Percentiles rank a stretch among this genome's conserved stretches.
Evolutionary conservation across 2,329 filamentous ascomycete genomes (phyloP).

Genomic region (Exophiala bonariae): DNA sequence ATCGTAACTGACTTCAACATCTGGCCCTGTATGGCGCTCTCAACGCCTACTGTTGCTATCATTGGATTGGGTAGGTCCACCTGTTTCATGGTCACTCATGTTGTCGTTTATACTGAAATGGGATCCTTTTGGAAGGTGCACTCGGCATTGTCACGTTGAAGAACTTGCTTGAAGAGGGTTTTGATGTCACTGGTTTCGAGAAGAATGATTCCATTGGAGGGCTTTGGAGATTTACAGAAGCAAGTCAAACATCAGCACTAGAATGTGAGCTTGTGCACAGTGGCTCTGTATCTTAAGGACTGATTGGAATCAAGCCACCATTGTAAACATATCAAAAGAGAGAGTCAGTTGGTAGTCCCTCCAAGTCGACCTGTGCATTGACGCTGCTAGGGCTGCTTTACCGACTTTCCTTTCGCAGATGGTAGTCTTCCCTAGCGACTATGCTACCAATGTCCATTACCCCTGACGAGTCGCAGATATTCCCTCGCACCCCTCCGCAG

Average conservation of each 20-base stretch:
- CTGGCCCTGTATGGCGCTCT: no score
- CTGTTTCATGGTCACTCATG: no score
- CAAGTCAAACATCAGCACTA: slow-evolving; percentile 23
- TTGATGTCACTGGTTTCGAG: slow-evolving; percentile 47
- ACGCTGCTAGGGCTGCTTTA: slow-evolving; percentile 17
- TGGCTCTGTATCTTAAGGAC: not conserved
- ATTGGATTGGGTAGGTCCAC: no score
- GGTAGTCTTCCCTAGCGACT: slow-evolving; percentile 6
- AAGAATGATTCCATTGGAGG: slow-evolving; percentile 43
- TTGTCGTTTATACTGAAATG: no score
- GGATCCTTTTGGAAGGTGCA: slow-evolving; percentile 18
- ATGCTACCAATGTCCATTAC: not conserved
- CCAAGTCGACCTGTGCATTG: not conserved
- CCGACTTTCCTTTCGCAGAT: slow-evolving; percentile 25
- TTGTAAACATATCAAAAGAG: slow-evolving; percentile 19
- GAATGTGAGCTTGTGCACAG: slow-evolving; percentile 4
- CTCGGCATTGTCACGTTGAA: slow-evolving; percentile 45
- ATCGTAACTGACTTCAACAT: no score
- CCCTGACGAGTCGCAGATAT: slow-evolving; percentile 8
- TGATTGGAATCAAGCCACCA: slow-evolving; percentile 2
- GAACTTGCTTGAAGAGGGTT: slow-evolving; percentile 46
- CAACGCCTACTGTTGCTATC: no score
- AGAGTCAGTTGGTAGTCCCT: slow-evolving; percentile 7
- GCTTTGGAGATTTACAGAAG: slow-evolving; percentile 44
- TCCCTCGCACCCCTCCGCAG: slow-evolving; percentile 8